Base-by-base conservation (phyloP, 2,329 filamentous ascomycete genomes). In the Juglanconis juglandina region DNA sequence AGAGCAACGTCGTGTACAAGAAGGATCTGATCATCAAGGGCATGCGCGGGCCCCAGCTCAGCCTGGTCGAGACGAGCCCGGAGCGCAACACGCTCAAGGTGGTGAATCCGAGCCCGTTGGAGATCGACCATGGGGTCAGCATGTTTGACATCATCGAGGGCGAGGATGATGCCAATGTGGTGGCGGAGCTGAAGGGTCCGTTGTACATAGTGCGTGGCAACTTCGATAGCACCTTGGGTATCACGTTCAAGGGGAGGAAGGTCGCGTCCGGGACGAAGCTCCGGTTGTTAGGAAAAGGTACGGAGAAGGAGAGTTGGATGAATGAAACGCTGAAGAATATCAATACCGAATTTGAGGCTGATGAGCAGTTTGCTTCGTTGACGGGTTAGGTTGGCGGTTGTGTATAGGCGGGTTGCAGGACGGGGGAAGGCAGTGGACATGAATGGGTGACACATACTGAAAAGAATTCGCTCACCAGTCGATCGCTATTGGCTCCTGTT, bases 101-200 rank as follows among this genome's bases (percentile, higher is more conserved):
- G 41, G 54, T 60, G 17, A 75, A 72, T 62, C 65, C 66, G 10
- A 71, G 71, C 17, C 66, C 68, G 4, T 65, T 74, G 37, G 71
- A 73, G 60, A 67, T 76, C 5, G 67, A 71, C 34, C 66, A 70
- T 54, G 72, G 70, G 2, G 46, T 58, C 14, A 70, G 69, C 56
- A 58, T 65, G 17, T 75, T 75, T 34, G 70, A 73, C 60, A 63
- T 76, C 32, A 65, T 67, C 44, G 70, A 69, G 42, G 62, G 64
- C 32, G 61, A 64, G 24, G 66, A 66, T 24, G 24, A 24, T 24
- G 24, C 24, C 24, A 24, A 24, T n/a, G 62, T 69, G 42, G 59
- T 63, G 39, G 70, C 69, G 35, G 61, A 66, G 49, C 55, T 75
- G 46, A 67, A 63, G 54, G 73, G 72, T 2, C 59, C 66, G 3